Conservation (phyloP, 192 early-diverging fungal species). For the Phycomyces blakesleeanus region DNA sequence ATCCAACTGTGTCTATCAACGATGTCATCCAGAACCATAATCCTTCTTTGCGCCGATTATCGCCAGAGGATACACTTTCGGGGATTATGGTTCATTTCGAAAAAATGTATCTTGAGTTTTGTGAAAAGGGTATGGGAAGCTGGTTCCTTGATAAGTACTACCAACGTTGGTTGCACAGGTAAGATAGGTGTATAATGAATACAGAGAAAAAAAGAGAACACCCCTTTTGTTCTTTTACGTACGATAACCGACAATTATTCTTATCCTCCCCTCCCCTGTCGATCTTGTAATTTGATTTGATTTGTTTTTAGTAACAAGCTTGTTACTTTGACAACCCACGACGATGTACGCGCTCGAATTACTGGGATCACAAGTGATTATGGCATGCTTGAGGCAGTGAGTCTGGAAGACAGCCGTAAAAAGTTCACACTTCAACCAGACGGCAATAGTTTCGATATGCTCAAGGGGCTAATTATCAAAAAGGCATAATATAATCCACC, state of each 20-base stretch:
- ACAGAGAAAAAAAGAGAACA: too few relatives aligned
- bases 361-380: constrained; percentile 69
- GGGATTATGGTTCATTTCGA: constrained; percentile 71
- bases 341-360: constrained; percentile 60
- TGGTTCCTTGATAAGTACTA: constrained; percentile 81
- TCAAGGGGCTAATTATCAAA: constrained; percentile 78
- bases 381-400: constrained; percentile 72
- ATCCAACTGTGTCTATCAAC: constrained; percentile 86
- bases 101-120: constrained; percentile 69
- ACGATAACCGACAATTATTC: too few relatives aligned
- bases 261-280: too few relatives aligned
- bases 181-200: too few relatives aligned
- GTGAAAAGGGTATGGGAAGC: constrained; percentile 42
- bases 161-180: constrained; percentile 80
- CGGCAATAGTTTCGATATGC: constrained; percentile 98
- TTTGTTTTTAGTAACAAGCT: constrained; percentile 49
- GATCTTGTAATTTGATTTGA: too few relatives aligned
- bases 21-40: constrained; percentile 67
- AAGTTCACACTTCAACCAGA: constrained; percentile 86
- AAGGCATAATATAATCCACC: constrained; percentile 11
- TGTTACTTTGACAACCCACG: constrained; percentile 60
- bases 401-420: constrained; percentile 46
- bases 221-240: too few relatives aligned
- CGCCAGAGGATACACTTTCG: constrained; percentile 67
- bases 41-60: constrained; percentile 48